phyloP scores from a whole-genome alignment of 2,329 filamentous ascomycete genomes.

The Pseudovirgaria hyperparasitica region DNA sequence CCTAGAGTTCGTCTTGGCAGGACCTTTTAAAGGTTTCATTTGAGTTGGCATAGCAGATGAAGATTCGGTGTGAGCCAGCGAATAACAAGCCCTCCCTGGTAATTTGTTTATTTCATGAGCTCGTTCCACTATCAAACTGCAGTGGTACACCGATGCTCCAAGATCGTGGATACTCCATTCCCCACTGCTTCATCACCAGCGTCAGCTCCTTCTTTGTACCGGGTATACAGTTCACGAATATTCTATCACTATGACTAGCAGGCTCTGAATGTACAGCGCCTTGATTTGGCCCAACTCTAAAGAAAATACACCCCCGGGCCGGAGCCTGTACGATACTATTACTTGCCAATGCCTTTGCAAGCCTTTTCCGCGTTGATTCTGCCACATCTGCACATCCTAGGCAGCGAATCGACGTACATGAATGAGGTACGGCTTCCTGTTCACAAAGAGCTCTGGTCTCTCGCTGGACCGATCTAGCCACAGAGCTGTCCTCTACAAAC shows the following conservation, averaged over 20 bases:
- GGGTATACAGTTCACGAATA: constrained; percentile 26
- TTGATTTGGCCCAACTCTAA: constrained; percentile 27
- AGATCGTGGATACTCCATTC: constrained; percentile 14
- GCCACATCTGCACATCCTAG: constrained; percentile 31
- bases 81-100: no score
- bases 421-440: constrained; percentile 20
- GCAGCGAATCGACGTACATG: constrained; percentile 31
- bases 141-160: constrained; percentile 16
- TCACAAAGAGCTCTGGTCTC: constrained; percentile 15
- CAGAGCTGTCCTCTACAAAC: constrained; percentile 20
- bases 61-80: no score
- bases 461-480: constrained; percentile 22
- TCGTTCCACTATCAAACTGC: no score
- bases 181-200: constrained; percentile 18
- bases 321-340: constrained; percentile 2
- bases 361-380: constrained; percentile 24
- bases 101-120: no score
- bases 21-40: no score
- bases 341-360: constrained; percentile 16
- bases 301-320: constrained; percentile 25
- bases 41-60: no score
- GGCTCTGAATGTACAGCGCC: constrained; percentile 33
- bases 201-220: constrained; percentile 18
- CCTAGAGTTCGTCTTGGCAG: no score
- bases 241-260: constrained; percentile 13